Conservation (phyloP, 495 filamentous ascomycete genomes). For the Glutinoglossum americanum region DNA sequence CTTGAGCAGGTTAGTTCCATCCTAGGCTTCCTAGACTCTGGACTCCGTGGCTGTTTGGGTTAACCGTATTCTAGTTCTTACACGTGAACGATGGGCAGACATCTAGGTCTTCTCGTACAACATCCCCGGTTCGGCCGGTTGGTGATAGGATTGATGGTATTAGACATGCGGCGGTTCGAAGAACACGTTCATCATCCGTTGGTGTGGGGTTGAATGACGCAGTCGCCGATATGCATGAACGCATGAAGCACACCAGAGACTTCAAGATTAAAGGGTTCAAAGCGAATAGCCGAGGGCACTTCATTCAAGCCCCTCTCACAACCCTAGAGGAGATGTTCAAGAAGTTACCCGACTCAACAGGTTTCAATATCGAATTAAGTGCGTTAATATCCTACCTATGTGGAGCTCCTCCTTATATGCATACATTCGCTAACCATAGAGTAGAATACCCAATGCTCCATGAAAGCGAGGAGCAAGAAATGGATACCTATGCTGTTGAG, state of each 20-base stretch:
- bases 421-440: neutral
- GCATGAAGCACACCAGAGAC: conserved; percentile 92
- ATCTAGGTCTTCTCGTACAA: conserved; percentile 20
- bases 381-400: conserved; percentile 15
- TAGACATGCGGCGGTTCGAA: conserved; percentile 9
- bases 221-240: conserved; percentile 47
- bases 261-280: conserved; percentile 91
- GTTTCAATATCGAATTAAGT: conserved; percentile 98
- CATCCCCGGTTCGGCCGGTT: conserved; percentile 23
- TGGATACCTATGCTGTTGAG: conserved; percentile 95
- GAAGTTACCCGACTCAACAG: conserved; percentile 55
- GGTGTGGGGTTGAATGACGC: conserved; percentile 17
- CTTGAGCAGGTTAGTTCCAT: conserved; percentile 41
- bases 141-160: conserved; percentile 7
- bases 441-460: conserved; percentile 87
- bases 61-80: conserved; percentile 35
- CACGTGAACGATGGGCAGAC: conserved; percentile 47
- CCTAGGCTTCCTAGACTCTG: neutral
- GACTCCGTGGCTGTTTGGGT: conserved; percentile 2
- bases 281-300: conserved; percentile 76
- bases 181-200: conserved; percentile 34
- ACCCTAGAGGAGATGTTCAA: conserved; percentile 85
- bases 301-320: conserved; percentile 86
- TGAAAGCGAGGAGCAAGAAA: conserved; percentile 82
- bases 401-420: conserved; percentile 12